Base-by-base conservation (phyloP, 164 flowering plant genomes). In the Vitis amurensis region DNA sequence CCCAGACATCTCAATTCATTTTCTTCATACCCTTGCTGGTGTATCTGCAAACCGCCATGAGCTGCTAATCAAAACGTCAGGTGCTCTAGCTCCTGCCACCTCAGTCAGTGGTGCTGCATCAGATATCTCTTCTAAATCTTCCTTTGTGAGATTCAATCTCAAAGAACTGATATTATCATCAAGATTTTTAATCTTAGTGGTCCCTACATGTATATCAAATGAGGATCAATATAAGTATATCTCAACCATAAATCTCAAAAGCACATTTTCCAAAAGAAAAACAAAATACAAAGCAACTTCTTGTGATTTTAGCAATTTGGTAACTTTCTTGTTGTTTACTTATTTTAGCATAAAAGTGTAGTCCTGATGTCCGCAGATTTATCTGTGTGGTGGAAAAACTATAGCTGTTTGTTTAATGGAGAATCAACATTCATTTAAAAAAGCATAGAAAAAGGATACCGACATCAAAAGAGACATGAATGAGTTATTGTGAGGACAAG, bases 131-230 rank as follows among this genome's bases (percentile, higher is more conserved):
- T 69, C 50, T 53, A 69, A n/a, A 51, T 60, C 47, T 30, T 61
- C 72, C 53, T 61, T 27, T 2, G 59, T 61, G 19, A 69, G 59
- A 59, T 69, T 52, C 27, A 69, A 23, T 12, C 19, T n/a, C 57
- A 61, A n/a, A 0, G 72, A 61, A 2, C 59, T 50, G 17, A 69
- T 69, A 50, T 69, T 69, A n/a, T 52, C 51, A n/a, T 61, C 51
- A n/a, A 69, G 59, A 11, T 69, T 69, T 55, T 69, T 69, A 1
- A 69, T 17, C 66, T 69, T 69, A 29, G 72, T 69, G 13, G 71
- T 68, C 44, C 71, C 71, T 68, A 15, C 23, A 19, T 37, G 16
- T 13, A 55, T 1, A 23, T 9, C 59, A n/a, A 3, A 47, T 7
- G 9, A 5, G 47, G 9, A 14, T 7, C 17, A 16, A 0, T 37